Conservation (phyloP, 2,329 filamentous ascomycete species). For the Trichophyton rubrum region DNA sequence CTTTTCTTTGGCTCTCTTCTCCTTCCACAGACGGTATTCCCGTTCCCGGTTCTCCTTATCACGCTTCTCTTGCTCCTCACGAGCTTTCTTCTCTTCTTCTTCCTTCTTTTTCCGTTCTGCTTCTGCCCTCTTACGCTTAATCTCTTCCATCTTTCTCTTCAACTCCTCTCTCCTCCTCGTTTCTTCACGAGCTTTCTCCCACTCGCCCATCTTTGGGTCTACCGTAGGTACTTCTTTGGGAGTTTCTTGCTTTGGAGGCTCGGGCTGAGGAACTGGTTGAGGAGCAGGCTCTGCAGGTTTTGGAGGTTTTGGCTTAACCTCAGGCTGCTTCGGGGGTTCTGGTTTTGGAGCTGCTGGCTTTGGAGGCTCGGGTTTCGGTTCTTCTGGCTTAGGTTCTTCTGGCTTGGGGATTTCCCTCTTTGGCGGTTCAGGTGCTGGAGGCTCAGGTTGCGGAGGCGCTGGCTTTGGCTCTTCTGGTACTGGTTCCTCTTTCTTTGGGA, state of each 20-base stretch:
- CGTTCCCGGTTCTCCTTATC: constrained; percentile 32
- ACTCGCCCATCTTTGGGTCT: constrained; percentile 10
- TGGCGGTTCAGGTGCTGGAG: constrained; percentile 3
- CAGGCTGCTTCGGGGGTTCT: constrained; percentile 1
- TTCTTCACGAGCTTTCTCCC: constrained; percentile 25
- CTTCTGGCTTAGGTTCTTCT: neutral
- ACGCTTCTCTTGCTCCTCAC: constrained; percentile 28
- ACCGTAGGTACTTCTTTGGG: neutral
- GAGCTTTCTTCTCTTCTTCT: constrained; percentile 29
- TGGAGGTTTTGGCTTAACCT: constrained; percentile 5
- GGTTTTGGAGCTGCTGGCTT: neutral
- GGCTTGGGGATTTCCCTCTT: neutral
- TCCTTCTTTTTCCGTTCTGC: constrained; percentile 27
- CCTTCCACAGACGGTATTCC: constrained; percentile 28
- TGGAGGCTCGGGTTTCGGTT: constrained; percentile 1
- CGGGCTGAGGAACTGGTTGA: neutral
- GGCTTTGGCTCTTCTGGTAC: neutral
- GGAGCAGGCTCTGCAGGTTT: neutral
- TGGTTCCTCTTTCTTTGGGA: neutral
- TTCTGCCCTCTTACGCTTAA: constrained; percentile 27
- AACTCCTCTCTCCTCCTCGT: constrained; percentile 27
- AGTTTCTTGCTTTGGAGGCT: neutral
- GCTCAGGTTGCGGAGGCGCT: neutral
- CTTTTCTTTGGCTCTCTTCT: constrained; percentile 16
- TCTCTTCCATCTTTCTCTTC: constrained; percentile 23